Conservation (phyloP, 2,329 filamentous ascomycete species). For the Gyromitra esculenta region DNA sequence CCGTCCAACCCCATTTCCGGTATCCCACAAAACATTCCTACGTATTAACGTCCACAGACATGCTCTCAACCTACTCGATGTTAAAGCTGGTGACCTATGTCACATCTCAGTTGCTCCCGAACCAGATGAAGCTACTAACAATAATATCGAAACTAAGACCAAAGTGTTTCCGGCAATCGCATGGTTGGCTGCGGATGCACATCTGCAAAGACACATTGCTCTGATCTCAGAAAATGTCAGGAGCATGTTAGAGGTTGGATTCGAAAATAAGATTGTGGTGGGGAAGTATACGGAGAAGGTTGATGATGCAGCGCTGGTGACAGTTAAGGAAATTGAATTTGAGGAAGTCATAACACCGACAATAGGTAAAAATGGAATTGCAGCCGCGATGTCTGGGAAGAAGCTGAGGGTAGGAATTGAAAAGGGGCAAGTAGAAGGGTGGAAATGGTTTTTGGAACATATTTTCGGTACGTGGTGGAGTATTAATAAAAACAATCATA, state of each 20-base stretch:
- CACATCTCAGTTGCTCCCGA: slow-evolving; percentile 35
- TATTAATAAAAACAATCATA: slow-evolving; percentile 39
- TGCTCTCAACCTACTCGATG: slow-evolving; percentile 42
- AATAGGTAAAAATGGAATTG: slow-evolving; percentile 37
- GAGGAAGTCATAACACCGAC: slow-evolving; percentile 10
- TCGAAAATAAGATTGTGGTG: slow-evolving; percentile 55
- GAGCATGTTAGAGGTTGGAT: slow-evolving; percentile 40
- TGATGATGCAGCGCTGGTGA: slow-evolving; percentile 51
- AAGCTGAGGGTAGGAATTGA: slow-evolving; percentile 40
- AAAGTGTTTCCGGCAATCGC: slow-evolving; percentile 48
- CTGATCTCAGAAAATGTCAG: slow-evolving; percentile 51
- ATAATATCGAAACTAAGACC: slow-evolving; percentile 12
- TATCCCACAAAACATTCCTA: slow-evolving; percentile 55
- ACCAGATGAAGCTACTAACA: neutral
- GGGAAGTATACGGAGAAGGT: slow-evolving; percentile 54
- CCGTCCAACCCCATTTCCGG: slow-evolving; percentile 47
- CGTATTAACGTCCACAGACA: slow-evolving; percentile 52
- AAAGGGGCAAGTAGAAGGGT: slow-evolving; percentile 52
- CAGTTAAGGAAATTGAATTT: slow-evolving; percentile 53
- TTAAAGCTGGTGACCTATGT: slow-evolving; percentile 52
- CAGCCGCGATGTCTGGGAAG: neutral
- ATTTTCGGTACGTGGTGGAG: slow-evolving; percentile 55
- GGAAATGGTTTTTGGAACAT: slow-evolving; percentile 57
- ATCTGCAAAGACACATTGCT: slow-evolving; percentile 48
- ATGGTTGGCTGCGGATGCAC: slow-evolving; percentile 52